Percentiles rank a stretch among this genome's conserved stretches.
Evolutionary conservation across 2,329 filamentous ascomycete genomes (phyloP).

Genomic region (Microcera coccophila): DNA sequence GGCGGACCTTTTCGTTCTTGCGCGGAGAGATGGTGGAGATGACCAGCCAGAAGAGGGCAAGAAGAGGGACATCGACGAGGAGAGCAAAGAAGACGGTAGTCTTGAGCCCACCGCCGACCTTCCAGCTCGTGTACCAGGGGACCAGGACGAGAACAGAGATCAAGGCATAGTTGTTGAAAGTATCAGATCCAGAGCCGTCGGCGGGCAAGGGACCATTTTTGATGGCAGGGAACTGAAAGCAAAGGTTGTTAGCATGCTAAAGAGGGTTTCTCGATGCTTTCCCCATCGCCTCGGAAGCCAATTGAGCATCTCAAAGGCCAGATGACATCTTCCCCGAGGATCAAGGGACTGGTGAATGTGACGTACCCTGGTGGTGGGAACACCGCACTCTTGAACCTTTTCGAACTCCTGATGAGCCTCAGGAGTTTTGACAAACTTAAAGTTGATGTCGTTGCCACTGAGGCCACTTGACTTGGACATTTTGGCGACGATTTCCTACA

Average conservation of each 20-base stretch:
- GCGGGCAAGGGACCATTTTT: constrained; percentile 92
- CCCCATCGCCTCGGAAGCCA: not conserved
- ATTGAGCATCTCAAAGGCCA: not conserved
- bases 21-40: constrained; percentile 78
- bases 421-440: constrained; percentile 43
- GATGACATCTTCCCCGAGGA: not conserved
- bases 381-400: constrained; percentile 57
- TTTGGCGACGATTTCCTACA: constrained; percentile 22
- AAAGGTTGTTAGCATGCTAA: not conserved
- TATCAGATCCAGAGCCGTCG: constrained; percentile 77
- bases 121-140: constrained; percentile 78
- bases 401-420: constrained; percentile 55
- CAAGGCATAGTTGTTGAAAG: constrained; percentile 80
- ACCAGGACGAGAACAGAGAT: constrained; percentile 65
- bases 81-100: constrained; percentile 82
- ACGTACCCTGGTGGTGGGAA: constrained; percentile 39
- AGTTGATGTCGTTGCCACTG: constrained; percentile 34
- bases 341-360: not conserved
- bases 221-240: constrained; percentile 58
- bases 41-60: constrained; percentile 78
- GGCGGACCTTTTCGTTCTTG: constrained; percentile 86
- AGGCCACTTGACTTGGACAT: constrained; percentile 34
- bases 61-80: constrained; percentile 73
- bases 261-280: not conserved
- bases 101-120: constrained; percentile 83